Evolutionary conservation across 2,329 filamentous ascomycete genomes (phyloP).

Genomic region (Monilinia laxa): DNA sequence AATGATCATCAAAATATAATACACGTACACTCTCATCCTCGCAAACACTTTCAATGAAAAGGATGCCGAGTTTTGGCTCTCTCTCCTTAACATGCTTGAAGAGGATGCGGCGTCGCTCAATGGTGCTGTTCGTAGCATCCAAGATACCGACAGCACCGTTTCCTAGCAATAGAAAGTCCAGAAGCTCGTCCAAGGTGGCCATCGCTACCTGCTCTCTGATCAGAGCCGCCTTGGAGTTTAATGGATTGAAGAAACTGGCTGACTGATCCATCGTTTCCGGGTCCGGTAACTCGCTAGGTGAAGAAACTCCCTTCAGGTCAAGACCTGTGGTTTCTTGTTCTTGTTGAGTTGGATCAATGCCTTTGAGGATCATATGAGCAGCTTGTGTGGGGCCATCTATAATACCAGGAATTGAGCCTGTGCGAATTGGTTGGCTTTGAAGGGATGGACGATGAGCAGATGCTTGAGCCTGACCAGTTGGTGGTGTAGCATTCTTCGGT

Average conservation of each 20-base stretch:
- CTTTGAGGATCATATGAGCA: constrained; percentile 59
- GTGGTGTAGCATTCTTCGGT: constrained; percentile 27
- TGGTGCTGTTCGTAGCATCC: constrained; percentile 95
- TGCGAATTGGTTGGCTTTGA: constrained; percentile 20
- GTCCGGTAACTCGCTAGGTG: constrained; percentile 41
- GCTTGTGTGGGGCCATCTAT: constrained; percentile 48
- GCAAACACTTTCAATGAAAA: constrained; percentile 95
- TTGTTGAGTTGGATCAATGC: constrained; percentile 38
- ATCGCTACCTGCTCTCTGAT: constrained; percentile 89
- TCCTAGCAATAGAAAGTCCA: constrained; percentile 81
- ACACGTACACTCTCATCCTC: constrained; percentile 65
- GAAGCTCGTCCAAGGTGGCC: constrained; percentile 85
- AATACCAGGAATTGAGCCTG: constrained; percentile 28
- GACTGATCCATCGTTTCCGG: constrained; percentile 71
- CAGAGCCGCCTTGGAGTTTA: constrained; percentile 77
- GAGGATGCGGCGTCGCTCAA: constrained; percentile 77
- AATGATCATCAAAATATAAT: neutral
- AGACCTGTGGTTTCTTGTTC: constrained; percentile 27
- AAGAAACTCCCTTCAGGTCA: constrained; percentile 17
- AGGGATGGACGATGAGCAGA: neutral
- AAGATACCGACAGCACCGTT: constrained; percentile 92
- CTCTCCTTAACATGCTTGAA: constrained; percentile 79
- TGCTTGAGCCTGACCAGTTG: constrained; percentile 35
- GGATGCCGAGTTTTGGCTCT: constrained; percentile 83
- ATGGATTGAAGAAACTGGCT: constrained; percentile 89